Evolutionary conservation across 495 filamentous ascomycete species (phyloP).

Genomic region (Cercophora samala): DNA sequence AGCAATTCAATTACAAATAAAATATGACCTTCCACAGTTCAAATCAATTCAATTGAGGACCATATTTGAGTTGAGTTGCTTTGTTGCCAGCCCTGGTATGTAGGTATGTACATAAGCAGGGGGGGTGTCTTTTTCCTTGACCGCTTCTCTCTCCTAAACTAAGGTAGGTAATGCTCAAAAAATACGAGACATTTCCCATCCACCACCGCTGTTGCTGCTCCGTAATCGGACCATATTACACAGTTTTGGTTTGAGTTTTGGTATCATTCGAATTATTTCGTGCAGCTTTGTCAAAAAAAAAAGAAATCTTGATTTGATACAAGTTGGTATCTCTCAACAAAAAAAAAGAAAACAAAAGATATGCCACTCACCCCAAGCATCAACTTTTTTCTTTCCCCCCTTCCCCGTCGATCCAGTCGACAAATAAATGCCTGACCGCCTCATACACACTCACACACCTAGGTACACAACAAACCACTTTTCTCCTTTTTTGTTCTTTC

Average conservation of each 20-base stretch:
- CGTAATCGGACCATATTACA: not conserved
- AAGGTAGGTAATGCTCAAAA: not conserved
- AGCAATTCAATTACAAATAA: too few species aligned
- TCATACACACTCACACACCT: too few species aligned
- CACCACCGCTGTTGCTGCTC: not conserved
- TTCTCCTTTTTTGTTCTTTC: not conserved
- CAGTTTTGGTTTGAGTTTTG: too few species aligned
- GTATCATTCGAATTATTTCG: not conserved
- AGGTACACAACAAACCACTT: too few species aligned
- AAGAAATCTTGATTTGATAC: not conserved
- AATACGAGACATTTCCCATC: not conserved
- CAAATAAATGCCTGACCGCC: too few species aligned
- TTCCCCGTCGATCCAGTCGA: not conserved
- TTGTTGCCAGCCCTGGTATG: too few species aligned
- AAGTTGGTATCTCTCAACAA: not conserved
- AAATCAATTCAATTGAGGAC: too few species aligned
- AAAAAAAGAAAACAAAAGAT: not conserved
- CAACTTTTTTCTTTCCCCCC: not conserved
- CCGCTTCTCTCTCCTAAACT: not conserved
- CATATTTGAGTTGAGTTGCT: too few species aligned
- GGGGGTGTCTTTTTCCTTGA: not conserved
- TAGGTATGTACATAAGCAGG: not conserved
- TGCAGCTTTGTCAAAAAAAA: too few species aligned
- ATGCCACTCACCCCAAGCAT: not conserved
- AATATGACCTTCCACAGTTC: too few species aligned